These are phyloP conservation scores for Tolypocladium nubicola DNA, from an alignment of 2,329 filamentous ascomycete genomes.

Conservation along the genomic window DNA sequence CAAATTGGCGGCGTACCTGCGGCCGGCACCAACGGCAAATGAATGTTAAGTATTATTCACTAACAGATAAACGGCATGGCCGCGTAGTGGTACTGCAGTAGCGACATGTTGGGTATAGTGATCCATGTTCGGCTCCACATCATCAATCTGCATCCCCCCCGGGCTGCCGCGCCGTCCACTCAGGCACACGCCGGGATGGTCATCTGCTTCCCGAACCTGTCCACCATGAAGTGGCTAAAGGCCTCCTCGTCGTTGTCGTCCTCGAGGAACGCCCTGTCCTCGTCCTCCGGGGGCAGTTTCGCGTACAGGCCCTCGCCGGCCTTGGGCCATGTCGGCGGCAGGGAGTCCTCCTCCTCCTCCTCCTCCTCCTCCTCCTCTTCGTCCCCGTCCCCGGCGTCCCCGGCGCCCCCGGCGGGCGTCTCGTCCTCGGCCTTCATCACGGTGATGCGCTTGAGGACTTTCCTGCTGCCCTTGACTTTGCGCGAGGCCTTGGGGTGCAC, in stretches of 20 bases:
- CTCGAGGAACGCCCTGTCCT: conserved; percentile 23
- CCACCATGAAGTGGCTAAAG: conserved; percentile 33
- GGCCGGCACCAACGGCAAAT: not conserved
- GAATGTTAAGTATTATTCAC: not conserved
- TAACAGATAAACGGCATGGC: not conserved
- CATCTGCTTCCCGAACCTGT: conserved; percentile 24
- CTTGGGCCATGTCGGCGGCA: conserved; percentile 29
- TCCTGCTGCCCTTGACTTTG: conserved; percentile 21
- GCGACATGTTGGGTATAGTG: not conserved
- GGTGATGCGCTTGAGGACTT: conserved; percentile 19
- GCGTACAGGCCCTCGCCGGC: conserved; percentile 29
- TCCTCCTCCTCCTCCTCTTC: no score
- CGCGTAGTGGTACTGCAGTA: not conserved
- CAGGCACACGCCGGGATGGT: conserved; percentile 17
- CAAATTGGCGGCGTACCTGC: not conserved
- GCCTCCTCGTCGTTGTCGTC: conserved; percentile 31
- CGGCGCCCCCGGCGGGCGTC: conserved; percentile 11
- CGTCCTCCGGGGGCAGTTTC: conserved; percentile 23
- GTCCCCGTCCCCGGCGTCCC: no score
- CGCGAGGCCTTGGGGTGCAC: conserved; percentile 15
- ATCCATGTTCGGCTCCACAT: not conserved
- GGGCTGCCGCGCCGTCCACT: not conserved
- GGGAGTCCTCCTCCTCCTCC: conserved; percentile 11
- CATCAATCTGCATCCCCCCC: not conserved
- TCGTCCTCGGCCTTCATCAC: conserved; percentile 16